Evolutionary conservation across 2,329 filamentous ascomycete genomes (phyloP).

Genomic region (Podosphaera xanthii): DNA sequence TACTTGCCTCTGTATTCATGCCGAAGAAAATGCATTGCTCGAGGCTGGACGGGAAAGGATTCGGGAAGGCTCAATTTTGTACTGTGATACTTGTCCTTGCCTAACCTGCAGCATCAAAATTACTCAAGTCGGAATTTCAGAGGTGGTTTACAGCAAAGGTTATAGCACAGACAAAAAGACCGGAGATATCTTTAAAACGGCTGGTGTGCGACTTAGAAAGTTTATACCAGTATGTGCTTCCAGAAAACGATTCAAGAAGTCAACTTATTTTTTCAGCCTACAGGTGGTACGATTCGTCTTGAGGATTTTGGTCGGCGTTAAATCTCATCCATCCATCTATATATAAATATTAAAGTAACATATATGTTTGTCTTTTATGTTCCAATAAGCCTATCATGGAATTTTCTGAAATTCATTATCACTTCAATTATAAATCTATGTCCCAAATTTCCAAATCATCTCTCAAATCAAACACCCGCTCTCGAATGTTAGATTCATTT

Average conservation of each 20-base stretch:
- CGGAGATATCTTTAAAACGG: constrained; percentile 59
- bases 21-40: constrained; percentile 88
- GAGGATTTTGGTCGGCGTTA: constrained; percentile 18
- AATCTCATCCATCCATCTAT: too few species aligned
- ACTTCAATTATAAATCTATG: too few species aligned
- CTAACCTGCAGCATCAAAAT: constrained; percentile 98
- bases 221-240: constrained; percentile 50
- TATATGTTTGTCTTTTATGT: too few species aligned
- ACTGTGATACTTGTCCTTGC: constrained; percentile 92
- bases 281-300: constrained; percentile 40
- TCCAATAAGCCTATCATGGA: too few species aligned
- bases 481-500: too few species aligned
- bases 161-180: constrained; percentile 88
- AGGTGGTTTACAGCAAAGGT: constrained; percentile 82
- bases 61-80: constrained; percentile 58
- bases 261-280: constrained; percentile 22
- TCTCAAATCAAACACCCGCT: too few species aligned
- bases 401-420: too few species aligned
- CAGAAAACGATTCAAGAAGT: constrained; percentile 4
- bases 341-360: too few species aligned
- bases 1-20: constrained; percentile 90
- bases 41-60: constrained; percentile 87
- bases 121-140: constrained; percentile 79
- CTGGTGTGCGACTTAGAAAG: constrained; percentile 66
- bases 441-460: too few species aligned